Percentiles rank a stretch among this genome's conserved stretches.
phyloP scores from a whole-genome alignment of 1,139 yeast species.

The Suhomyces bribrorum region DNA sequence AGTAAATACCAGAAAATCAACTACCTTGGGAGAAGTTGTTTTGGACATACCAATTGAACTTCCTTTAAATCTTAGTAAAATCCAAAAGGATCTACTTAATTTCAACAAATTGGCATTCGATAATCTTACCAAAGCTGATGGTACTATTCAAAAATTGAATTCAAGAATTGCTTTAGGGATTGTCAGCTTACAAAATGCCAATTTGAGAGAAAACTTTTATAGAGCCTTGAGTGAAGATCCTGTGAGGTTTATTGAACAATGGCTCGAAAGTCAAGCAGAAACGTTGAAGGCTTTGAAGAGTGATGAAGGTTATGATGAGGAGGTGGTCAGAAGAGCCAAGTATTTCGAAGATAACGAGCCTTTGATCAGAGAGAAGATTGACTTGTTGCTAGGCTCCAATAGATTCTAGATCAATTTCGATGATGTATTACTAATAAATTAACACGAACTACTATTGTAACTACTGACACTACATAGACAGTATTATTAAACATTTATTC shows the following conservation, averaged over 20 bases:
- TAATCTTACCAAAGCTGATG: constrained; percentile 45
- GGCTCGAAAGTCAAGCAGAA: constrained; percentile 74
- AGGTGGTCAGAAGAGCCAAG: constrained; percentile 77
- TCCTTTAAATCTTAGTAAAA: constrained; percentile 44
- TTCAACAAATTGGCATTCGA: constrained; percentile 43
- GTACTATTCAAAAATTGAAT: constrained; percentile 56
- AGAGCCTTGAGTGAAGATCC: constrained; percentile 75
- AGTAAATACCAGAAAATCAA: constrained; percentile 70
- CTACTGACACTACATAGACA: background rate
- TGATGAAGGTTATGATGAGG: constrained; percentile 91
- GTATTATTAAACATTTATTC: background rate
- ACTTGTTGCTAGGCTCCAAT: constrained; percentile 56
- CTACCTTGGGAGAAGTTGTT: constrained; percentile 78
- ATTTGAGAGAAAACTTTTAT: constrained; percentile 58
- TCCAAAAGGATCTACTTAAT: constrained; percentile 42
- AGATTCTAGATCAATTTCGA: constrained; percentile 18
- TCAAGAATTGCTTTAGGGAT: constrained; percentile 61
- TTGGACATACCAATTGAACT: constrained; percentile 72
- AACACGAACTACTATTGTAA: too few species aligned
- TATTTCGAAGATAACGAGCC: constrained; percentile 73
- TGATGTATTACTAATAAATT: constrained; percentile 10
- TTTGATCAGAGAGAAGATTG: constrained; percentile 72
- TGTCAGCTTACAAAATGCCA: constrained; percentile 64
- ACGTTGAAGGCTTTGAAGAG: constrained; percentile 76
- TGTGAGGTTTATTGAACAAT: constrained; percentile 66